phyloP scores from a whole-genome alignment of 148 eudicot species.

The Chenopodium album region DNA sequence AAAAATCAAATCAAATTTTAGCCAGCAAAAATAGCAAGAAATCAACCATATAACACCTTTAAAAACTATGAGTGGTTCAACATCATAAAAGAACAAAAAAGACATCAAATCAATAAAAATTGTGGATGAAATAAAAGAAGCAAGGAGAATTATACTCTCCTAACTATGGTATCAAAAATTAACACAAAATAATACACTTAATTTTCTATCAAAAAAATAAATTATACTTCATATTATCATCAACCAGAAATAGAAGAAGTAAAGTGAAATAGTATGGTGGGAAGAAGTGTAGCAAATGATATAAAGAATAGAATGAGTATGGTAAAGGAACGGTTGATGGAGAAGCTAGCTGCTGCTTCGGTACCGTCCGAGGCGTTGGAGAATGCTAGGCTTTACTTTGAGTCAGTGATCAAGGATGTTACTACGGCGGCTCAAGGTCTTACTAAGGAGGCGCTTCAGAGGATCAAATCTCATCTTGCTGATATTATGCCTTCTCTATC shows the following conservation, averaged over 20 bases:
- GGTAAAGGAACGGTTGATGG: constrained; percentile 27
- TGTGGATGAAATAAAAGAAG: constrained; percentile 23
- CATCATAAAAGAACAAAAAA: neutral
- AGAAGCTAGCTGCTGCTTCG: constrained; percentile 22
- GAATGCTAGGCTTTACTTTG: constrained; percentile 21
- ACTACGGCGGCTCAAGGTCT: constrained; percentile 28
- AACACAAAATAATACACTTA: neutral
- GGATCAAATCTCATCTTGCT: constrained; percentile 32
- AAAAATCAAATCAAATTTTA: neutral
- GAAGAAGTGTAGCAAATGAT: constrained; percentile 37
- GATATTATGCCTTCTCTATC: constrained; percentile 32
- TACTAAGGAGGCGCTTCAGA: constrained; percentile 34
- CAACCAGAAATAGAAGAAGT: neutral
- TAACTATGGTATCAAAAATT: constrained; percentile 23
- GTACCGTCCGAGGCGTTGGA: constrained; percentile 28
- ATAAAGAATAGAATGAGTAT: constrained; percentile 19
- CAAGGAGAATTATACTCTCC: constrained; percentile 25
- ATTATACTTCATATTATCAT: neutral
- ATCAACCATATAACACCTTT: neutral
- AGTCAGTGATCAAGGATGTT: constrained; percentile 27
- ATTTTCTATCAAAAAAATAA: neutral
- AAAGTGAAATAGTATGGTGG: constrained; percentile 12
- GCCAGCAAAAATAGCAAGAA: neutral
- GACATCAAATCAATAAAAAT: constrained; percentile 10
- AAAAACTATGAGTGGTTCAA: constrained; percentile 6